phyloP scores from a whole-genome alignment of 768 basidiomycete species.

The Amanita exitialis region DNA sequence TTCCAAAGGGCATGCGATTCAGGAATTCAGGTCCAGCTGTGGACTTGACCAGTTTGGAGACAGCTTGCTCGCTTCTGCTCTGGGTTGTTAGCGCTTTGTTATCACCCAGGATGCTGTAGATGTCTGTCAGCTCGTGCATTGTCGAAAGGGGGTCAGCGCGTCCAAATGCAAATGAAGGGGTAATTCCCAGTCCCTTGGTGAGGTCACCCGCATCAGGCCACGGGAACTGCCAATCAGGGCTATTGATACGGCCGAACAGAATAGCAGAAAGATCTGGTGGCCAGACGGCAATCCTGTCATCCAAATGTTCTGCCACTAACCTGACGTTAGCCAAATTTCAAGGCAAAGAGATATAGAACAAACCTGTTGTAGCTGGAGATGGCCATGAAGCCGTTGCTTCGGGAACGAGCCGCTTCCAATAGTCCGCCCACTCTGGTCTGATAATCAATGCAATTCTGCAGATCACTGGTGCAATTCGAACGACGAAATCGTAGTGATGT shows the following conservation, averaged over 20 bases:
- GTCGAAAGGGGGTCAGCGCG: constrained; percentile 45
- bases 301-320: constrained; percentile 38
- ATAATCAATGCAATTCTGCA: constrained; percentile 53
- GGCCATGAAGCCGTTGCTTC: constrained; percentile 54
- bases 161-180: constrained; percentile 53
- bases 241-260: constrained; percentile 48
- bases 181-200: constrained; percentile 35
- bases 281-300: constrained; percentile 66
- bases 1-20: constrained; percentile 52
- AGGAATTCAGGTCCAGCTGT: constrained; percentile 38
- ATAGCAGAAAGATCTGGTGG: constrained; percentile 71
- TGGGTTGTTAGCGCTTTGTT: constrained; percentile 36
- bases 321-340: constrained; percentile 7
- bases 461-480: constrained; percentile 49
- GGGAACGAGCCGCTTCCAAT: constrained; percentile 81
- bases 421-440: constrained; percentile 84
- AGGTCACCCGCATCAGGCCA: constrained; percentile 39
- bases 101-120: constrained; percentile 56
- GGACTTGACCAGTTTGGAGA: constrained; percentile 43
- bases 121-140: constrained; percentile 40
- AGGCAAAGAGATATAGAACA: background rate
- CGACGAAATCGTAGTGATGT: constrained; percentile 43
- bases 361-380: constrained; percentile 30
- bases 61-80: constrained; percentile 58
- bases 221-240: constrained; percentile 59